Conservation (phyloP, 805 yeast genomes). For the Candida gorgasii region DNA sequence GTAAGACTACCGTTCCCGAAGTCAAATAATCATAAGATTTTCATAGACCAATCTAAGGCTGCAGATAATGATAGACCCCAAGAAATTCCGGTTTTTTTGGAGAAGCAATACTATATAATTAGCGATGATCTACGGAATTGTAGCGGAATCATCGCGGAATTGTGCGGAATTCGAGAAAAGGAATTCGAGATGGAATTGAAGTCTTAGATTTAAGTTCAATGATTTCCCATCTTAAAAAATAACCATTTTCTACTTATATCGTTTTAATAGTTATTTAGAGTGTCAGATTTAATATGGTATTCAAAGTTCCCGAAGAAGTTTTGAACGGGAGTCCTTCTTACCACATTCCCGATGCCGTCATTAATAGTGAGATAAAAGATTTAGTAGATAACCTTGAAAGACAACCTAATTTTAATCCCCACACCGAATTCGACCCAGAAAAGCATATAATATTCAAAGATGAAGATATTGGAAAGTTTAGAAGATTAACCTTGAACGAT, state of each 20-base stretch:
- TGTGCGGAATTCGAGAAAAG: too few relatives aligned
- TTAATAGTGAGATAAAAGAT: conserved; percentile 13
- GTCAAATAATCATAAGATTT: neutral
- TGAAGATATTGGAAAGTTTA: conserved; percentile 30
- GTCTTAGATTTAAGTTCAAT: neutral
- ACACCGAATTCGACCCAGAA: conserved; percentile 13
- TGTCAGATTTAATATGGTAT: conserved; percentile 3
- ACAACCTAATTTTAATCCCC: conserved; percentile 14
- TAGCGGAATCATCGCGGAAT: neutral
- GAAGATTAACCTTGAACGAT: conserved; percentile 37
- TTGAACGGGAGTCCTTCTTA: conserved; percentile 13
- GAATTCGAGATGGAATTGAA: conserved; percentile 4
- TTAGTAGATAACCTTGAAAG: conserved; percentile 13
- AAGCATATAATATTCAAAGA: conserved; percentile 15
- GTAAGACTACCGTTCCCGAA: too few relatives aligned
- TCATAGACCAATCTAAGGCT: neutral
- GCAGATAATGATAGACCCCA: too few relatives aligned
- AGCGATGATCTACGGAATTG: neutral
- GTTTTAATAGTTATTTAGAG: too few relatives aligned
- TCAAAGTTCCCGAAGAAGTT: conserved; percentile 12
- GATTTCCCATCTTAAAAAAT: neutral
- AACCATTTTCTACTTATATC: too few relatives aligned
- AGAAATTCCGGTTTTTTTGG: neutral
- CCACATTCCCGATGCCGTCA: conserved; percentile 11
- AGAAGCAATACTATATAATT: neutral